phyloP scores from a whole-genome alignment of 257 asterid species.

The Avicennia marina region DNA sequence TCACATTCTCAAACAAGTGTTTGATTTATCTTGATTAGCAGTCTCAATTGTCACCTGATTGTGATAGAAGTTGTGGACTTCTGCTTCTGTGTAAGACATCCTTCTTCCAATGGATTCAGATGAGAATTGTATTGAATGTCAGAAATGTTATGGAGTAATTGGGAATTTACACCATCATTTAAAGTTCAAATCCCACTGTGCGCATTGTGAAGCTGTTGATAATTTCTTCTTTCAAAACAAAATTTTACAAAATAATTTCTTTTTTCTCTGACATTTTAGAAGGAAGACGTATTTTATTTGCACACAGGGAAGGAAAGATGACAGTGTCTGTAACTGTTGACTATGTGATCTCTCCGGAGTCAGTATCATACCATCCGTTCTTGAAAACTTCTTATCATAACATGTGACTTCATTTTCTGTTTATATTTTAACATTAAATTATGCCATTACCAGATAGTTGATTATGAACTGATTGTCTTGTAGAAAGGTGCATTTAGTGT shows the following conservation, averaged over 20 bases:
- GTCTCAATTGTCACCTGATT: background rate
- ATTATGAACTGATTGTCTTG: slow-evolving; percentile 18
- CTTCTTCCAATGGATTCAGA: background rate
- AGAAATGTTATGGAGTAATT: slow-evolving; percentile 5
- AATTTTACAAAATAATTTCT: no score
- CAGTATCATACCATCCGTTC: no score
- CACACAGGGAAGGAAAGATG: no score
- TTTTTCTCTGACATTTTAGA: background rate
- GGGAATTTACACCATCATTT: no score
- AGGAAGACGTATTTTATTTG: no score
- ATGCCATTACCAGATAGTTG: background rate
- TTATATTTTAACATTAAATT: background rate
- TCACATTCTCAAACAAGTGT: slow-evolving; percentile 6
- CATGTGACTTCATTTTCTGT: background rate
- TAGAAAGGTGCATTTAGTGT: slow-evolving; percentile 96
- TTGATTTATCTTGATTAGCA: background rate
- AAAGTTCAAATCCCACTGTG: no score
- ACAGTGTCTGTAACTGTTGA: no score
- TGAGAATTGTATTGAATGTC: no score
- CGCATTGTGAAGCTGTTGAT: no score
- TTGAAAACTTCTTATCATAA: background rate
- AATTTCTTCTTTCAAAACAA: no score
- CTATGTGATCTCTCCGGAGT: no score
- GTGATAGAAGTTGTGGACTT: background rate
- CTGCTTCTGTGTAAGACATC: background rate